Evolutionary conservation across 2,329 filamentous ascomycete species (phyloP).

Genomic region (Neurospora sp.): DNA sequence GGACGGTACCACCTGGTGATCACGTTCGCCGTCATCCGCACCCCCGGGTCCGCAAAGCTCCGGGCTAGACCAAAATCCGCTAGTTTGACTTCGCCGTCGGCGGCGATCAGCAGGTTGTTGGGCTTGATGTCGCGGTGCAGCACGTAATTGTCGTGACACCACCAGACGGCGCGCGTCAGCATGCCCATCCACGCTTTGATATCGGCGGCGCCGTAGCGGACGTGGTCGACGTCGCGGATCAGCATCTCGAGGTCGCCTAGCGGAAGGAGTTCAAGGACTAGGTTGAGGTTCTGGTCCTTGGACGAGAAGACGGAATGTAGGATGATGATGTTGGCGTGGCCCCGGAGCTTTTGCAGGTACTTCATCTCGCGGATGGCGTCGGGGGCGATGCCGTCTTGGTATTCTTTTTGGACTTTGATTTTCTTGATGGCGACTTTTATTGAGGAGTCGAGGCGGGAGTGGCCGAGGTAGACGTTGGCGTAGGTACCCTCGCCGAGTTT

Average conservation of each 20-base stretch:
- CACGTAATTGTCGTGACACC: constrained; percentile 90
- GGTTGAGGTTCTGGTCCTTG: constrained; percentile 91
- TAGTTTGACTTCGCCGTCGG: constrained; percentile 87
- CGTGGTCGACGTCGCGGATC: constrained; percentile 69
- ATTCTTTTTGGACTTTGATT: constrained; percentile 79
- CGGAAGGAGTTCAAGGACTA: constrained; percentile 89
- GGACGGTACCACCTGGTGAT: constrained; percentile 97
- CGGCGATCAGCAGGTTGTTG: constrained; percentile 92
- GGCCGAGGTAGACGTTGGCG: constrained; percentile 86
- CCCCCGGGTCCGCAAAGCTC: constrained; percentile 78
- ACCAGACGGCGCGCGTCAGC: constrained; percentile 87
- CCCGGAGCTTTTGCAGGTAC: constrained; percentile 76
- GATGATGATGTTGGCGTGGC: constrained; percentile 90
- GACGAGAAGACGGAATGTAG: constrained; percentile 89
- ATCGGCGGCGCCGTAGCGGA: constrained; percentile 78
- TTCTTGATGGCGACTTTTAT: constrained; percentile 85
- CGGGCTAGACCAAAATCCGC: constrained; percentile 96
- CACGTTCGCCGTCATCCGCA: constrained; percentile 84
- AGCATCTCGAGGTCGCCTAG: constrained; percentile 93
- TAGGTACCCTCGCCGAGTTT: constrained; percentile 96
- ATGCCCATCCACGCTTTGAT: constrained; percentile 99
- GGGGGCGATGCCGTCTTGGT: constrained; percentile 83
- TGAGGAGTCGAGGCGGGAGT: constrained; percentile 61
- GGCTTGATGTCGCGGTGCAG: constrained; percentile 98
- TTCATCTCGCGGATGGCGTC: constrained; percentile 95